Evolutionary conservation across 257 asterid species (phyloP), one percentile per base, ranked within the genome.

Genomic region (Echites panduratus): DNA sequence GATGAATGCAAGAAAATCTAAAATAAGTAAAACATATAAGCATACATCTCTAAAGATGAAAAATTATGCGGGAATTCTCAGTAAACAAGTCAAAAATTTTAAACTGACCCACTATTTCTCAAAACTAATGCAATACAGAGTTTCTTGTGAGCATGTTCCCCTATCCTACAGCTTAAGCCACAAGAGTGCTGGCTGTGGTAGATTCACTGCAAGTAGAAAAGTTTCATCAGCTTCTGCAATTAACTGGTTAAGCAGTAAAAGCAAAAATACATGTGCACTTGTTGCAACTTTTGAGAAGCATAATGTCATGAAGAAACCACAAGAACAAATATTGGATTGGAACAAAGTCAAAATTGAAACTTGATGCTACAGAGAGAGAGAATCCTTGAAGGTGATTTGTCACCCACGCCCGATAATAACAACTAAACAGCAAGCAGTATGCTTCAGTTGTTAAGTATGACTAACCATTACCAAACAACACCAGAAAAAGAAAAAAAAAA

Each of bases 131-230:
- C 65, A 59, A 49, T 48, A 19, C 58, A 40, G 71, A 41, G 54
- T 62, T 44, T 29, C 32, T 13, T 57, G 22, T 41, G 58, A n/a
- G 3, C 8, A 50, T 47, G 26, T 44, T 70, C 27, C 43, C 16
- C 38, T 32, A 32, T 32, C 38, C 47, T 5, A 41, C 17, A 1
- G 16, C 57, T 65, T 76, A 90, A 19, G 96, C 95, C 73, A 90
- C 96, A 4, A 90, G 96, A 0, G 96, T 88, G 87, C 96, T 90
- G 72, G 96, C 96, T 19, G 96, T 90, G 73, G 95, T 88, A 14
- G 96, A 90, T 68, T 90, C 96, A 13, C 96, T 90, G 90, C 85
- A 89, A 67, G 68, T 40, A 20, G 9, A 4, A 27, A n/a, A 13
- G 38, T 32, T 5, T 19, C 19, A 53, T 71, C 81, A 72, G 61